Conservation (phyloP, 2,329 filamentous ascomycete species). For the Penicillium sp. region DNA sequence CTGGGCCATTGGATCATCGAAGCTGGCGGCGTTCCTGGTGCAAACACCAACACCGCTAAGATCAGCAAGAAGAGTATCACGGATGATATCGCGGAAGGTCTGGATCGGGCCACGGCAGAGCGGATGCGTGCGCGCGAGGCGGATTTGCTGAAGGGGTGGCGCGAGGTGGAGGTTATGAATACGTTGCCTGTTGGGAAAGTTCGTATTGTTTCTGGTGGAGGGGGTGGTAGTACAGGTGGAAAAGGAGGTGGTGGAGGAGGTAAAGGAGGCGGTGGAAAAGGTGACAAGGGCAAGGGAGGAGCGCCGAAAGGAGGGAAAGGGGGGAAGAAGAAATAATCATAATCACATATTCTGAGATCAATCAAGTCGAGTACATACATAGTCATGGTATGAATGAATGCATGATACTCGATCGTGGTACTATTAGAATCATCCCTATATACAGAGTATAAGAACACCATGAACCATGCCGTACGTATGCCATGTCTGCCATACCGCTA, state of each 20-base stretch:
- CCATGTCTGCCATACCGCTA: background rate
- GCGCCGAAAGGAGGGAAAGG: conserved; percentile 26
- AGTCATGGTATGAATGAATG: background rate
- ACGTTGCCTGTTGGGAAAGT: conserved; percentile 76
- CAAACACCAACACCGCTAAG: background rate
- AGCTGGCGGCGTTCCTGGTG: conserved; percentile 33
- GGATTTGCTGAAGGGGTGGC: conserved; percentile 77
- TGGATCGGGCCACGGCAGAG: conserved; percentile 58
- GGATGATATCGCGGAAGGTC: conserved; percentile 13
- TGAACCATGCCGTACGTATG: background rate
- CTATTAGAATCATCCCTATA: background rate
- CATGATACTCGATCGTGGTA: background rate
- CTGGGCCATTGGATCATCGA: conserved; percentile 74
- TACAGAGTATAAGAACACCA: background rate
- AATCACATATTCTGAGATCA: no score
- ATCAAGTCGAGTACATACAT: no score
- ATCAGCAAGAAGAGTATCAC: conserved; percentile 40
- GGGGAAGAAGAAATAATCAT: conserved; percentile 39
- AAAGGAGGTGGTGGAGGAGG: conserved; percentile 37
- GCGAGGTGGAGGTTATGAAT: conserved; percentile 77
- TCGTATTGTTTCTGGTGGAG: conserved; percentile 69
- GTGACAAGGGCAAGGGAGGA: conserved; percentile 26
- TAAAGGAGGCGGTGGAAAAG: conserved; percentile 26
- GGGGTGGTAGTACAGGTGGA: conserved; percentile 40
- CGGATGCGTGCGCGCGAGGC: conserved; percentile 80